phyloP scores from a whole-genome alignment of 805 yeast species.

The Dipodascopsis uninucleata region DNA sequence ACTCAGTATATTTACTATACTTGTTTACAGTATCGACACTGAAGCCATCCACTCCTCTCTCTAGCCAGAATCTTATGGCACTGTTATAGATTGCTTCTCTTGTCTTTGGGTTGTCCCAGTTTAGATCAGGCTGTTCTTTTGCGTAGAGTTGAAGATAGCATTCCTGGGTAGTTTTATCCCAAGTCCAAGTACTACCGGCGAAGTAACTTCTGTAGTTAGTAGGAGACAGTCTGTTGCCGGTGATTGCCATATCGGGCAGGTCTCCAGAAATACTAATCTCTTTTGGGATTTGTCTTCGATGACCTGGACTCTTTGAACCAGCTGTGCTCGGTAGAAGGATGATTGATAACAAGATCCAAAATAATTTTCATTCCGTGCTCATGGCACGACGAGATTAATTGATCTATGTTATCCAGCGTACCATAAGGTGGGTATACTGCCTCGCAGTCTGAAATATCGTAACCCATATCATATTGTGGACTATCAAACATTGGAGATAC shows the following conservation, averaged over 20 bases:
- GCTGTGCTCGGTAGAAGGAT: slow-evolving; percentile 50
- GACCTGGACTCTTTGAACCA: slow-evolving; percentile 57
- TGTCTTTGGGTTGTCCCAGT: slow-evolving; percentile 53
- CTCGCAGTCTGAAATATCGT: slow-evolving; percentile 55
- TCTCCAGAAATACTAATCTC: slow-evolving; percentile 62
- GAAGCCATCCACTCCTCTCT: slow-evolving; percentile 57
- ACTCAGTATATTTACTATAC: slow-evolving; percentile 47
- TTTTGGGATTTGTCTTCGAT: slow-evolving; percentile 49
- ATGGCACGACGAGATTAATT: slow-evolving; percentile 47
- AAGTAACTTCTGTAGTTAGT: slow-evolving; percentile 55
- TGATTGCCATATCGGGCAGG: slow-evolving; percentile 43
- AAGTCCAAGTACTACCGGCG: slow-evolving; percentile 58
- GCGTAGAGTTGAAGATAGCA: slow-evolving; percentile 56
- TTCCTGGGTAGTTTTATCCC: slow-evolving; percentile 52
- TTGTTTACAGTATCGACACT: slow-evolving; percentile 55
- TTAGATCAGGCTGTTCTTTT: slow-evolving; percentile 54
- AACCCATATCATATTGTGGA: slow-evolving; percentile 62
- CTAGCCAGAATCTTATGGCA: slow-evolving; percentile 52
- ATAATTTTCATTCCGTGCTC: slow-evolving; percentile 50
- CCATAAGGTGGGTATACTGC: slow-evolving; percentile 52
- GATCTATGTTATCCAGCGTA: slow-evolving; percentile 50
- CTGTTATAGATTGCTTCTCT: slow-evolving; percentile 43
- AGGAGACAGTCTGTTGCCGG: slow-evolving; percentile 53
- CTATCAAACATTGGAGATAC: slow-evolving; percentile 56
- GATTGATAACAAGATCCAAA: slow-evolving; percentile 56